Evolutionary conservation across 768 basidiomycete species (phyloP).

Genomic region (Sarcomyxa edulis): DNA sequence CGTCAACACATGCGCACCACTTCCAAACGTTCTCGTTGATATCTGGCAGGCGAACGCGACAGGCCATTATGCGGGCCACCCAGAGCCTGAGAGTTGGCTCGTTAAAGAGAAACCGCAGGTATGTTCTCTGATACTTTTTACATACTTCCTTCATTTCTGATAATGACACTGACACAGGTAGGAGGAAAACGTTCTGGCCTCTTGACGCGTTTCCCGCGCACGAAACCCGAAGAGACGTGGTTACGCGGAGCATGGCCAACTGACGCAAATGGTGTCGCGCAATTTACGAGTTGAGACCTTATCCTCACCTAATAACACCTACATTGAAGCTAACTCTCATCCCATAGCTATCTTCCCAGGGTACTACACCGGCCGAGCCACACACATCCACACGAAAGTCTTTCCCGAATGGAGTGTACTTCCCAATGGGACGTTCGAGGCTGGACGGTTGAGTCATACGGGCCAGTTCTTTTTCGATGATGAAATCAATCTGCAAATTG

Average conservation of each 20-base stretch:
- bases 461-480: slow-evolving; percentile 59
- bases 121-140: no score
- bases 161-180: no score
- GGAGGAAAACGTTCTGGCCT: slow-evolving; percentile 40
- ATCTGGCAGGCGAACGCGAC: slow-evolving; percentile 58
- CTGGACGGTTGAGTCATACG: slow-evolving; percentile 38
- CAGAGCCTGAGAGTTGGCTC: slow-evolving; percentile 37
- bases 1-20: slow-evolving; percentile 49
- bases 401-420: slow-evolving; percentile 42
- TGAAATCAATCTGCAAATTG: slow-evolving; percentile 40
- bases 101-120: slow-evolving; percentile 38
- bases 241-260: slow-evolving; percentile 52
- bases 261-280: slow-evolving; percentile 44
- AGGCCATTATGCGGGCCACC: slow-evolving; percentile 49
- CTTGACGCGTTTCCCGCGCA: slow-evolving; percentile 39
- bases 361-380: slow-evolving; percentile 53
- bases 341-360: slow-evolving; percentile 47
- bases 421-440: slow-evolving; percentile 39
- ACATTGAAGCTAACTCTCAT: not conserved
- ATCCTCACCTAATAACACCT: no score
- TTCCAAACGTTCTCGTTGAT: slow-evolving; percentile 53
- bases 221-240: slow-evolving; percentile 36
- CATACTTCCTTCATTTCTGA: no score
- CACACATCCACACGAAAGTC: slow-evolving; percentile 50
- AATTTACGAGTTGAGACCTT: slow-evolving; percentile 41